These are phyloP conservation scores for Colletotrichum incanum DNA, from an alignment of 2,329 filamentous ascomycete species.

Conservation along the genomic window DNA sequence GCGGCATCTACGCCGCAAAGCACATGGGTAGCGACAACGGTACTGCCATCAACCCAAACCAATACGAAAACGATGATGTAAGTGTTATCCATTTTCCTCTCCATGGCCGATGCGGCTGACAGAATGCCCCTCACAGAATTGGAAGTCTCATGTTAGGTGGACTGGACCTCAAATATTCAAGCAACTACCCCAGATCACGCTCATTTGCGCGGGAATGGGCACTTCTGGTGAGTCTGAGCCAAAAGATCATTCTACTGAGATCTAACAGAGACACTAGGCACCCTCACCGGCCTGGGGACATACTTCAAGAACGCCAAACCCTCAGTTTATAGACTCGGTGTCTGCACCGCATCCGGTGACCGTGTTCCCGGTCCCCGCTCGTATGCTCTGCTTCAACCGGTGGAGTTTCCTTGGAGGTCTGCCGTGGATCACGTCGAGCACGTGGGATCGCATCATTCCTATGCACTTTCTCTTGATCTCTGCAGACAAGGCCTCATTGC, in stretches of 20 bases:
- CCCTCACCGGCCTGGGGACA: constrained; percentile 65
- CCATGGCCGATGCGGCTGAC: background rate
- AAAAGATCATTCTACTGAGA: background rate
- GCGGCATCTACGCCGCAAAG: constrained; percentile 66
- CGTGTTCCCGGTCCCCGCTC: constrained; percentile 73
- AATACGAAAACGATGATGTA: constrained; percentile 68
- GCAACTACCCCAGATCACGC: constrained; percentile 70
- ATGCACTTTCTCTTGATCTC: constrained; percentile 66
- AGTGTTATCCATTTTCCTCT: background rate
- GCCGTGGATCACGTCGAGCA: constrained; percentile 71
- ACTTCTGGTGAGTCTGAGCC: constrained; percentile 61
- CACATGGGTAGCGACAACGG: constrained; percentile 59
- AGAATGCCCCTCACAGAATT: constrained; percentile 56
- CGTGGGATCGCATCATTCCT: constrained; percentile 70
- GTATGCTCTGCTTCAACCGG: constrained; percentile 62
- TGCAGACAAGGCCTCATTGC: constrained; percentile 72
- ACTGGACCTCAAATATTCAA: constrained; percentile 71
- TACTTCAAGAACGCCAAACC: constrained; percentile 67
- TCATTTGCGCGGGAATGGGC: constrained; percentile 72
- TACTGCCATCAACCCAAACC: constrained; percentile 66
- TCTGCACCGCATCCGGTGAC: constrained; percentile 71
- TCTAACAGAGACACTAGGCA: constrained; percentile 46
- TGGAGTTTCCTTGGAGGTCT: constrained; percentile 72
- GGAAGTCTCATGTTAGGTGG: constrained; percentile 70
- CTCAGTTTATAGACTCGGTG: constrained; percentile 61